A percentile compares a stretch with the other conserved stretches of the same genome.
Conservation (phyloP, 2,329 filamentous ascomycete species). For the Zymoseptoria pseudotritici region DNA sequence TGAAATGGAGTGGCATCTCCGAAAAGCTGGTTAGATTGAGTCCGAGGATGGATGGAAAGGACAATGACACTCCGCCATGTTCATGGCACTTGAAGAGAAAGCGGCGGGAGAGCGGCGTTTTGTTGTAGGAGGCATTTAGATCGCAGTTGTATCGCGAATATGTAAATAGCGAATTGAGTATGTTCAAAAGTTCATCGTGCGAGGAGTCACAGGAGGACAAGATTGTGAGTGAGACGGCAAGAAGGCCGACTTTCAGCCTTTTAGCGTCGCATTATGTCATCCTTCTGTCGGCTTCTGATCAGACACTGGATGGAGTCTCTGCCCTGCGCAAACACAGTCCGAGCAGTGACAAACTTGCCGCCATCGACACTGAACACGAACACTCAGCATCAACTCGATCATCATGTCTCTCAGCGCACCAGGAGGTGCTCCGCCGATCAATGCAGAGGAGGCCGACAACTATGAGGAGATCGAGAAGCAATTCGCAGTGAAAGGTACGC, state of each 20-base stretch:
- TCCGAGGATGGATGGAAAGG: no score
- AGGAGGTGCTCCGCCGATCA: constrained; percentile 23
- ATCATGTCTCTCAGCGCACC: constrained; percentile 21
- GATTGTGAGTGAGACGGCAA: no score
- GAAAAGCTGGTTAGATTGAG: not conserved
- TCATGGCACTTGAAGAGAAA: no score
- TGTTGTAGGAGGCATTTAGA: no score
- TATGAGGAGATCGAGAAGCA: constrained; percentile 81
- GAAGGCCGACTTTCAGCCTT: not conserved
- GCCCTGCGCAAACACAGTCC: not conserved
- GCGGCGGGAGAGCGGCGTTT: no score
- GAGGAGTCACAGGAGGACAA: no score
- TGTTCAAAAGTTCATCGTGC: no score
- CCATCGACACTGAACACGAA: not conserved
- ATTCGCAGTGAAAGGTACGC: constrained; percentile 85
- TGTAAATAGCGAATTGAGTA: no score
- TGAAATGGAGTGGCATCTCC: not conserved
- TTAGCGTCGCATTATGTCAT: not conserved
- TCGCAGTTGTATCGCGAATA: no score
- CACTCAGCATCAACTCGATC: not conserved
- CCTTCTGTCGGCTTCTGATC: no score
- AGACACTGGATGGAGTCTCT: no score
- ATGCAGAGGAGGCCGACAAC: constrained; percentile 58
- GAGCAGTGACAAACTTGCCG: not conserved
- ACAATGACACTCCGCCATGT: no score